Conservation (phyloP, 2,329 filamentous ascomycete genomes). For the Beauveria asiatica region DNA sequence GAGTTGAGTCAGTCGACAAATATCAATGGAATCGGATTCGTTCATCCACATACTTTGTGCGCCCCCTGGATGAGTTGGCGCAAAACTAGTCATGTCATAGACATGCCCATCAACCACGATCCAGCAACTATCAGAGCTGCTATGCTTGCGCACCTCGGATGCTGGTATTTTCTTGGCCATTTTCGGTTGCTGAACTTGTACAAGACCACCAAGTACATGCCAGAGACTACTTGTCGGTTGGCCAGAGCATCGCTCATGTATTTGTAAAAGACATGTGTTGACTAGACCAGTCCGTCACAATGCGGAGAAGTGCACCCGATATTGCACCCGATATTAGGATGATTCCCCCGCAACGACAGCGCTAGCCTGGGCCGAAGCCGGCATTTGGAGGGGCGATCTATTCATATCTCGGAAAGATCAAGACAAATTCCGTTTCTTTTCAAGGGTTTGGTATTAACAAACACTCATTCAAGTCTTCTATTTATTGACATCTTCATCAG, state of each 20-base stretch:
- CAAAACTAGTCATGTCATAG: constrained; percentile 41
- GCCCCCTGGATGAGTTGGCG: constrained; percentile 18
- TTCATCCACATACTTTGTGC: constrained; percentile 9
- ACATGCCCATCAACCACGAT: constrained; percentile 59
- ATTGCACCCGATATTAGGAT: background rate
- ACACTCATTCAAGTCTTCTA: too few relatives aligned
- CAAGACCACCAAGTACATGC: background rate
- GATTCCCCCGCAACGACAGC: background rate
- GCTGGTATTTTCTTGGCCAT: constrained; percentile 25
- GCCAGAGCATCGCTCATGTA: background rate
- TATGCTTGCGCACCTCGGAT: constrained; percentile 38
- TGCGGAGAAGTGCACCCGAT: background rate
- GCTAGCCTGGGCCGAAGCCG: background rate
- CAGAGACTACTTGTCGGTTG: background rate
- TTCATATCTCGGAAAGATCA: too few relatives aligned
- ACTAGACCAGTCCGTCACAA: background rate
- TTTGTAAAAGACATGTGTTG: background rate
- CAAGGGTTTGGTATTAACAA: too few relatives aligned
- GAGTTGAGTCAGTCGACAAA: background rate
- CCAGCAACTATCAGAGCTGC: constrained; percentile 46
- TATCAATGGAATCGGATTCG: too few relatives aligned
- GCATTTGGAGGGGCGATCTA: background rate
- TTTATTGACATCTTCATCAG: background rate
- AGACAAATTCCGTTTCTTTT: too few relatives aligned
- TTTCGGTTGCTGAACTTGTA: background rate